Percentiles rank a stretch among this genome's conserved stretches.
phyloP scores from a whole-genome alignment of 208 protist genomes.

The Acanthamoeba sp. region DNA sequence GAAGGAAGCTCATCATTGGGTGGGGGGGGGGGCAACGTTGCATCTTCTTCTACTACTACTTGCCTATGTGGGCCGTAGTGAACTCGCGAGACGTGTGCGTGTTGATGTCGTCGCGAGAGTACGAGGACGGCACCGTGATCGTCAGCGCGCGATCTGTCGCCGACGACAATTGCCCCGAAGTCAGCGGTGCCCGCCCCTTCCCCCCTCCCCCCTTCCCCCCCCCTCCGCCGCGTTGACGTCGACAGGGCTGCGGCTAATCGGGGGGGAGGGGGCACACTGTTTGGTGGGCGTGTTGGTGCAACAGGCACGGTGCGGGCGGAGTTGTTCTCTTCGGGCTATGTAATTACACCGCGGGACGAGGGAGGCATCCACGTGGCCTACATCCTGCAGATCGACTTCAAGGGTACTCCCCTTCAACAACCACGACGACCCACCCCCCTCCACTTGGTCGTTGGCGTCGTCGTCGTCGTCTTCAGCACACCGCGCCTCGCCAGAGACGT shows the following conservation, averaged over 20 bases:
- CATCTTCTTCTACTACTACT: too few relatives aligned
- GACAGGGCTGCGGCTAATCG: too few relatives aligned
- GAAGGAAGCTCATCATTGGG: too few relatives aligned
- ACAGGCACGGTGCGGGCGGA: slow-evolving; percentile 11
- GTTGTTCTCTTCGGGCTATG: slow-evolving; percentile 18
- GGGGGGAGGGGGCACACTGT: neutral
- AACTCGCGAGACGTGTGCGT: slow-evolving; percentile 40
- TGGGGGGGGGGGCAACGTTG: too few relatives aligned
- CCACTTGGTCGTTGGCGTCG: too few relatives aligned
- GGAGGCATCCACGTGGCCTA: slow-evolving; percentile 35
- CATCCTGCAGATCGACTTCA: slow-evolving; percentile 35
- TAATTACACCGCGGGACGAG: slow-evolving; percentile 4
- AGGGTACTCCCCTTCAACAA: neutral
- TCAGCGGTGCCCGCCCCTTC: neutral
- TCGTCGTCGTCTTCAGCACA: too few relatives aligned
- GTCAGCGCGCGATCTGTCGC: slow-evolving; percentile 20
- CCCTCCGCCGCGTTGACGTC: too few relatives aligned
- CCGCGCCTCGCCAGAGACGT: too few relatives aligned
- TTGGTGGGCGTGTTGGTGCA: neutral
- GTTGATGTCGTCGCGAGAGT: slow-evolving; percentile 29
- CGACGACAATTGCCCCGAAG: slow-evolving; percentile 1
- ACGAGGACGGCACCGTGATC: slow-evolving; percentile 7
- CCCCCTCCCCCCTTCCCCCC: too few relatives aligned
- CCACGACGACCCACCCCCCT: too few relatives aligned
- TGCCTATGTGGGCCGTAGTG: neutral